Evolutionary conservation across 306 rosid genomes (phyloP).

Genomic region (Rosa persica): DNA sequence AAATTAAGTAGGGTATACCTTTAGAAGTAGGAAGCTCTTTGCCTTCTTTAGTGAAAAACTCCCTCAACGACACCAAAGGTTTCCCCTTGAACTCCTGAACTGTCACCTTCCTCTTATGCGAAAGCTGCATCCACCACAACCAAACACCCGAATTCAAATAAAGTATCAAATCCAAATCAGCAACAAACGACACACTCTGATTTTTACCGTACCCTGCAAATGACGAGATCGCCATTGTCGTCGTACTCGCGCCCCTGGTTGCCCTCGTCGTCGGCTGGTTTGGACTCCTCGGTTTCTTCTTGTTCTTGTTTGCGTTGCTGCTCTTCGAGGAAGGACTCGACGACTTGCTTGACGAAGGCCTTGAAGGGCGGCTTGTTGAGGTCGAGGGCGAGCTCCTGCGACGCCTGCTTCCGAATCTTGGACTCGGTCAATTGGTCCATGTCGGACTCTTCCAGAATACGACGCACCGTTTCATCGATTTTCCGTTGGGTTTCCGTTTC

Average conservation of each 20-base stretch:
- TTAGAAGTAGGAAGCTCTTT: constrained; percentile 81
- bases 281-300: background rate
- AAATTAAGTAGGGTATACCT: constrained; percentile 40
- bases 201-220: constrained; percentile 56
- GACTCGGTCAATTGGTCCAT: constrained; percentile 81
- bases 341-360: constrained; percentile 60
- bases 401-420: constrained; percentile 73
- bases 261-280: constrained; percentile 6
- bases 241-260: constrained; percentile 47
- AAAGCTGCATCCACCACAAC: constrained; percentile 47
- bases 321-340: constrained; percentile 59
- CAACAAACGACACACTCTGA: background rate
- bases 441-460: constrained; percentile 60
- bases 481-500: constrained; percentile 49
- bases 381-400: constrained; percentile 60
- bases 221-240: constrained; percentile 70
- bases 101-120: constrained; percentile 71
- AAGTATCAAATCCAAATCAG: background rate
- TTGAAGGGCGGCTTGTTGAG: constrained; percentile 60
- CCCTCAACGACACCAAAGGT: constrained; percentile 75
- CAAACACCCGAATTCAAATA: background rate
- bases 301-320: constrained; percentile 28
- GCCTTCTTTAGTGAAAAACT: constrained; percentile 65
- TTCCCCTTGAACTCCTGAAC: constrained; percentile 80
- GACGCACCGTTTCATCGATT: constrained; percentile 63